Evolutionary conservation across 1,284 basidiomycete species (phyloP).

Genomic region (Cutaneotrichosporon daszewskae): DNA sequence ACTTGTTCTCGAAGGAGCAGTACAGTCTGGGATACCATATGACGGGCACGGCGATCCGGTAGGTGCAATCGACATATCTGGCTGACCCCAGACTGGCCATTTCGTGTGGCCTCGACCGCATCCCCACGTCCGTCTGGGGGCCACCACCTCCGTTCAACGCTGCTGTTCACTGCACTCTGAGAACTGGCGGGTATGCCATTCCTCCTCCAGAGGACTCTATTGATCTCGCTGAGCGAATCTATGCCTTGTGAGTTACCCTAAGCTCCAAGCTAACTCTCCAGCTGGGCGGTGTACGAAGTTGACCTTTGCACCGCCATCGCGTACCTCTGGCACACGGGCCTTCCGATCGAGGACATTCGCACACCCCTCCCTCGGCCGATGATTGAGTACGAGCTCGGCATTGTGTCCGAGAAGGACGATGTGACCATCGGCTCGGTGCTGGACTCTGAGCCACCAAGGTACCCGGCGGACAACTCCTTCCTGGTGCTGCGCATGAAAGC

Average conservation of each 20-base stretch:
- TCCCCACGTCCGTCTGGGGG: constrained; percentile 19
- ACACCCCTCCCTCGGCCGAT: constrained; percentile 32
- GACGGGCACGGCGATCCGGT: constrained; percentile 20
- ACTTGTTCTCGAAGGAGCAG: constrained; percentile 28
- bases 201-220: constrained; percentile 17
- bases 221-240: constrained; percentile 29
- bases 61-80: constrained; percentile 7
- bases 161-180: constrained; percentile 18
- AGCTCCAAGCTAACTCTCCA: constrained; percentile 7
- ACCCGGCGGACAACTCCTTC: constrained; percentile 16
- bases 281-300: constrained; percentile 33
- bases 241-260: constrained; percentile 19
- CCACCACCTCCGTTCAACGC: constrained; percentile 18
- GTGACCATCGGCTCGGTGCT: constrained; percentile 16
- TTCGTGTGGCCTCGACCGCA: constrained; percentile 25
- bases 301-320: constrained; percentile 31
- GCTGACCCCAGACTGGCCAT: constrained; percentile 19
- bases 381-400: constrained; percentile 23
- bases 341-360: constrained; percentile 24
- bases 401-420: constrained; percentile 23
- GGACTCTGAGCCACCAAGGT: constrained; percentile 3
- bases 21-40: constrained; percentile 27
- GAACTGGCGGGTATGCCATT: constrained; percentile 20
- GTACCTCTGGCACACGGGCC: constrained; percentile 28
- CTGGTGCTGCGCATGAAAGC: constrained; percentile 23